Base-by-base conservation (phyloP, 305 asterid species). In the Petunia hybrid region DNA sequence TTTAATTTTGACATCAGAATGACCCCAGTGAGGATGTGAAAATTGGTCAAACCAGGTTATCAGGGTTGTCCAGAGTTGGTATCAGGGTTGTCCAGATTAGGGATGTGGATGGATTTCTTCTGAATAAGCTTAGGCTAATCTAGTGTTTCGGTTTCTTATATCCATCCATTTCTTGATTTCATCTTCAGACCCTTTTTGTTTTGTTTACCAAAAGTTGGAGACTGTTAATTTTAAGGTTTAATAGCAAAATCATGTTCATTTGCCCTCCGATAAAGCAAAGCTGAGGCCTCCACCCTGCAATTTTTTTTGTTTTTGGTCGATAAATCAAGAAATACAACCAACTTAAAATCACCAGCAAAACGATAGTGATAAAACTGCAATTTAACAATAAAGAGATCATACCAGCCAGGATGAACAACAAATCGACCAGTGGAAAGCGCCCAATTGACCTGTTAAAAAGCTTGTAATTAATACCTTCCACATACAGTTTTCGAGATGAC, bases 331-430 rank as follows among this genome's bases (percentile, higher is more conserved):
- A 51, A 81, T 56, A 64, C 46, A 71, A 68, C 81, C 77, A 81
- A 76, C 82, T 53, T 31, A 63, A 82, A 81, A 45, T 22, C 53
- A 65, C 5, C 7, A 74, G 60, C n/a, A 12, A 63, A 6, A 80
- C 41, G 51, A 39, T 51, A 73, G 63, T 51, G 43, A 73, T 51
- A 73, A 3, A 46, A 73, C 77, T 16, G 56, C 77, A 65, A 66
- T 16, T 66, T 53, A 16, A 64, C 46, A 73, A 55, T 43, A 45
- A 57, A 6, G 71, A 43, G 48, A 77, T 67, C 92, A 79, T 93
- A 94, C 99, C 99, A 96, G 91, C 97, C 97, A 69, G 99, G 99
- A 84, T 91, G 90, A 83, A 96, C 99, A 41, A 93, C 99, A 84
- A 86, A 91, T 94, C 87, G 90, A 82, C 98, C 98, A 0, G 68